Base-by-base conservation (phyloP, 495 filamentous ascomycete genomes). In the Daldinia caldariorum region DNA sequence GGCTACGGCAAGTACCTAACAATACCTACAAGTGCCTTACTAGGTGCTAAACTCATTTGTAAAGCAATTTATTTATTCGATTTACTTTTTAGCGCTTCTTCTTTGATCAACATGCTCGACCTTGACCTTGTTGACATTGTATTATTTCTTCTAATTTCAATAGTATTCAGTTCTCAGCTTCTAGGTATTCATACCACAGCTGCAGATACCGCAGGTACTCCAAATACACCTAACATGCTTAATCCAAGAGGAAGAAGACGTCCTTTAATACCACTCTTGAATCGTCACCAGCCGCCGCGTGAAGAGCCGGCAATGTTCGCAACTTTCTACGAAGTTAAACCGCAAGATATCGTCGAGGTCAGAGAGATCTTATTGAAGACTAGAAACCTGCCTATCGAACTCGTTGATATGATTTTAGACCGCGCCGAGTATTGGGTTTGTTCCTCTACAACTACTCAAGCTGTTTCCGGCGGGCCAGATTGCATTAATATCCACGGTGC, bases 371-470 rank as follows among this genome's bases (percentile, higher is more conserved):
- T 86, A 7, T 63, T 32, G 35, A 74, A 80, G 45, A 61, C 72
- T 7, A 73, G 81, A 37, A 63, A 73, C 1, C 76, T 92, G 0
- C 91, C 91, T 0, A 66, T 79, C 1, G 91, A 93, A 64, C 71
- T 93, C 20, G 73, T 91, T n/a, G 89, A 92, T 76, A 76, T 80
- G 56, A 87, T 93, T 37, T 71, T 91, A 58, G 90, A 92, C 71
- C 75, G 79, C 41, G 90, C 90, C 20, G 90, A 92, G 76, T 92
- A 92, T 72, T 93, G 91, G 91, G 84, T 86, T 0, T 83, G 85
- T 59, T 81, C 83, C 0, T 77, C 80, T 4, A 74, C 76, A 5
- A 67, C 70, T 37, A 37, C 76, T 12, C 61, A 72, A 35, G 79
- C 62, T 59, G 49, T 58, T 6, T 38, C 58, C 31, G 47, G 47